Evolutionary conservation across 2,329 filamentous ascomycete genomes (phyloP).

Genomic region (Parastagonospora nodorum): DNA sequence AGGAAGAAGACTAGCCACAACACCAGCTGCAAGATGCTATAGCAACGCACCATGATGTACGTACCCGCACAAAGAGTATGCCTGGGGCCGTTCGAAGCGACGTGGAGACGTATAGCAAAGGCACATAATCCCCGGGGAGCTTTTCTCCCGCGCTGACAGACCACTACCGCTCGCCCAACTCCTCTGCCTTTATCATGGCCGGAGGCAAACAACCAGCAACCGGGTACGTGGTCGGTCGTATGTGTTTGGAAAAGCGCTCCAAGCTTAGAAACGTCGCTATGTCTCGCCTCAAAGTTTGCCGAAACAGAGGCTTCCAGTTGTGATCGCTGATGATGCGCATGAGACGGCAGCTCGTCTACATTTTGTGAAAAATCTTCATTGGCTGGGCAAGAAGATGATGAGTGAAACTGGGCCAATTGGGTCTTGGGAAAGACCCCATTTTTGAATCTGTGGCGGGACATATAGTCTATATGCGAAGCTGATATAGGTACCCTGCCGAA

Average conservation of each 20-base stretch:
- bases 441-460: slow-evolving; percentile 13
- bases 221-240: slow-evolving; percentile 9
- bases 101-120: slow-evolving; percentile 5
- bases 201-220: slow-evolving; percentile 11
- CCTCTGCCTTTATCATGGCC: slow-evolving; percentile 4
- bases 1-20: slow-evolving; percentile 4
- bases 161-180: slow-evolving; percentile 7
- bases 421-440: slow-evolving; percentile 3
- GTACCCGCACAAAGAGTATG: slow-evolving; percentile 8
- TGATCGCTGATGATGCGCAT: slow-evolving; percentile 1
- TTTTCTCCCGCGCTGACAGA: slow-evolving; percentile 8
- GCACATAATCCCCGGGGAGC: slow-evolving; percentile 17
- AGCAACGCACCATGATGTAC: slow-evolving; percentile 1
- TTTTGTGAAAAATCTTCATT: slow-evolving; percentile 6
- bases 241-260: neutral
- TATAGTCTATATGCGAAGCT: slow-evolving; percentile 19
- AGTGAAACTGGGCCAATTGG: slow-evolving; percentile 12
- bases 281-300: neutral
- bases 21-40: slow-evolving; percentile 9
- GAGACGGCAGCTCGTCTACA: slow-evolving; percentile 5
- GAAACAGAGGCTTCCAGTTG: neutral
- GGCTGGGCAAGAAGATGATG: slow-evolving; percentile 4
- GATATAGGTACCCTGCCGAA: slow-evolving; percentile 14
- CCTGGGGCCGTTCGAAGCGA: slow-evolving; percentile 1
- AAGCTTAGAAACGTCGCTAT: neutral